These are phyloP conservation scores for Globisporangium megalacanthum DNA, from an alignment of 352 stramenopile species.

Conservation along the genomic window DNA sequence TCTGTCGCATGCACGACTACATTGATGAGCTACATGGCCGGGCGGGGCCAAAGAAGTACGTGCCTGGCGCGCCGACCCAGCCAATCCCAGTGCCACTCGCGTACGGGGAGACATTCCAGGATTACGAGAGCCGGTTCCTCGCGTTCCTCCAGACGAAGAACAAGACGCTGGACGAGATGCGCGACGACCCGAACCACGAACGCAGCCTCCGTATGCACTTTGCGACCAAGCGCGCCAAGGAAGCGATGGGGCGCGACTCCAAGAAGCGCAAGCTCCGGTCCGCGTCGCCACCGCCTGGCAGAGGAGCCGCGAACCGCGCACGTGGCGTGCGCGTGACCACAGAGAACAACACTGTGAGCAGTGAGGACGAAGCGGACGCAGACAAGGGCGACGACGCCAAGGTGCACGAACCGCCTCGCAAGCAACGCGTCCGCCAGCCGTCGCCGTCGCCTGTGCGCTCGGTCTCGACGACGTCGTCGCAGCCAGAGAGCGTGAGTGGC, in stretches of 20 bases:
- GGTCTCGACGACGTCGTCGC: neutral
- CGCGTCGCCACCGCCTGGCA: neutral
- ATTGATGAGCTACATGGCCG: conserved; percentile 1
- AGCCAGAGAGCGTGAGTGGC: neutral
- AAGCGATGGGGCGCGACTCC: too few relatives aligned
- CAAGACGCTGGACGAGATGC: conserved; percentile 6
- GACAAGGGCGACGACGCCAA: neutral
- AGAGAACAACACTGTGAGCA: too few relatives aligned
- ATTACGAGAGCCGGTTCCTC: conserved; percentile 16
- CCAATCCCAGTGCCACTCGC: conserved; percentile 16
- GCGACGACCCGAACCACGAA: conserved; percentile 4
- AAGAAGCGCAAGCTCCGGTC: conserved; percentile 2
- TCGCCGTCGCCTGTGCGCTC: neutral
- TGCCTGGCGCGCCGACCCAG: neutral
- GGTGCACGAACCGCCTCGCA: neutral
- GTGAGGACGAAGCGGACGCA: too few relatives aligned
- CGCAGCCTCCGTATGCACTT: conserved; percentile 15
- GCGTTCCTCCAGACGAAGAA: conserved; percentile 8
- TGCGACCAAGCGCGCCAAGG: conserved; percentile 6
- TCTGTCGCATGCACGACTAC: conserved; percentile 4
- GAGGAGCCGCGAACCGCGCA: neutral
- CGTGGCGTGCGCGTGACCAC: too few relatives aligned
- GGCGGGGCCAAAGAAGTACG: neutral
- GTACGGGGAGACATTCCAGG: conserved; percentile 8
- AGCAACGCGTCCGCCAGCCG: neutral